Evolutionary conservation across 2,329 filamentous ascomycete species (phyloP).

Genomic region (Drechslerella stenobrocha): DNA sequence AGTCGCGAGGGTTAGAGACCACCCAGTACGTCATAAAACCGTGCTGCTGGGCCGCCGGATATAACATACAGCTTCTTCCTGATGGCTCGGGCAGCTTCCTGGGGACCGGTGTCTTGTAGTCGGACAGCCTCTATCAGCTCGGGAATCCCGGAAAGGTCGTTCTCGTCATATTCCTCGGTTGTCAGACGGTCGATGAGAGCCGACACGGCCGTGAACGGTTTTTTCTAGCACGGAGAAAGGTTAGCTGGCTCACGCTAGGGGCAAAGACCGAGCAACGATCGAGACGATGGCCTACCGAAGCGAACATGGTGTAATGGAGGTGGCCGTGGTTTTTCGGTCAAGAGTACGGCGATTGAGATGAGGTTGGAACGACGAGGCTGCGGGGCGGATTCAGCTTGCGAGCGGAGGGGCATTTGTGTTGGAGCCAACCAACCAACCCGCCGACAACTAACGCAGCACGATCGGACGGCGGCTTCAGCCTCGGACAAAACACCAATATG

Average conservation of each 20-base stretch:
- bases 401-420: slow-evolving; percentile 5
- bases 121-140: slow-evolving; percentile 93
- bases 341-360: background rate
- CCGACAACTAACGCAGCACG: background rate
- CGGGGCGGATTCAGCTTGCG: background rate
- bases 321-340: slow-evolving; percentile 8
- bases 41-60: background rate
- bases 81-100: slow-evolving; percentile 86
- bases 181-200: slow-evolving; percentile 90
- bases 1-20: slow-evolving; percentile 10
- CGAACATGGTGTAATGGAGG: slow-evolving; percentile 26
- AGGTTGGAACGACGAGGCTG: slow-evolving; percentile 9
- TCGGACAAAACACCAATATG: background rate
- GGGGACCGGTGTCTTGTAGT: slow-evolving; percentile 81
- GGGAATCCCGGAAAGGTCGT: slow-evolving; percentile 87
- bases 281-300: slow-evolving; percentile 19
- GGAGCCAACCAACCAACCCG: background rate
- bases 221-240: slow-evolving; percentile 58
- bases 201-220: slow-evolving; percentile 90
- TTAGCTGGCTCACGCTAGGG: background rate
- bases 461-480: background rate
- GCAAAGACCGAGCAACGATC: background rate
- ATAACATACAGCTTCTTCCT: slow-evolving; percentile 81
- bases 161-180: slow-evolving; percentile 83
- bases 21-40: background rate